Base-by-base conservation (phyloP, 1,139 yeast genomes). In the Meyerozyma elateridarum region DNA sequence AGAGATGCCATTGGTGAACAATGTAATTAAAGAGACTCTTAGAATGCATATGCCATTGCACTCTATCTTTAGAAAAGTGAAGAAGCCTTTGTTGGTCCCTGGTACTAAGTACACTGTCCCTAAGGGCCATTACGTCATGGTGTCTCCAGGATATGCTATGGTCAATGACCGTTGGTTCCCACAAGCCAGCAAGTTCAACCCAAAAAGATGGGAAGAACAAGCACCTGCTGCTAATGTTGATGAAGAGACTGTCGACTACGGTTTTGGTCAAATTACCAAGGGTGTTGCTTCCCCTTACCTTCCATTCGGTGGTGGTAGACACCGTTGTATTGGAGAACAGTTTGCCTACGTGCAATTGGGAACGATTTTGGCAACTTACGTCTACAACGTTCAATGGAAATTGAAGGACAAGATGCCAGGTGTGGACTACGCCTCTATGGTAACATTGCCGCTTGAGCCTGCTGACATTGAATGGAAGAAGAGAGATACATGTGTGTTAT, bases 221-320 rank as follows among this genome's bases (percentile, higher is more conserved):
- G 52, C 67, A 26, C 57, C 59, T 33, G 61, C 65, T 33, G 57
- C 62, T 35, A 35, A 35, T 9, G 25, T 11, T 8, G 64, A 61
- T 5, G 75, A 67, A 19, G 81, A 70, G 34, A 71, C 83, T 33
- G 78, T 89, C 31, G 98, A 91, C 60, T 89, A 88, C 55, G 97
- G 97, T 12, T 91, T 89, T 50, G 97, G 97, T 54, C 85, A 89
- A 39, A 85, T 91, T 44, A 79, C 95, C 33, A 91, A 91, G 64
- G 98, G 97, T 62, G 97, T 91, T 27, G 67, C 85, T 15, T 85
- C 96, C 31, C 96, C 98, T 35, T 93, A 87, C 63, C 76, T 91
- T 57, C 98, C 98, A 35, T 91, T 91, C 53, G 98, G 98, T 48
- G 98, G 97, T 60, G 99, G 99, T 46, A 85, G 99, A 72, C 99